Evolutionary conservation across 2,329 filamentous ascomycete species (phyloP), one percentile per base, ranked within the genome.

Genomic region (Aspergillus neoniger): DNA sequence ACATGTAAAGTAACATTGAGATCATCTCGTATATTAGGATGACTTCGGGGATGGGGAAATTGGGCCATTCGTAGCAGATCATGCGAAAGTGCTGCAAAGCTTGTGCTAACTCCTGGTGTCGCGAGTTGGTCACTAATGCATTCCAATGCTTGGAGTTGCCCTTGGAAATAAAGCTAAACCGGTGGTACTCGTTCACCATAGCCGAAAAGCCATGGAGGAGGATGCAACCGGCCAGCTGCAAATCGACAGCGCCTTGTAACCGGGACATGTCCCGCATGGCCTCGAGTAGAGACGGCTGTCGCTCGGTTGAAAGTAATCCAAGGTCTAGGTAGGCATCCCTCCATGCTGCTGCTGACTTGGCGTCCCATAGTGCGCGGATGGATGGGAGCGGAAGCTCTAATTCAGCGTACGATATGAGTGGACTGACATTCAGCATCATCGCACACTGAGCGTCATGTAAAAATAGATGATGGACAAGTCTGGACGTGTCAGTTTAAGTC

Each of bases 381-480:
- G 84, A 84, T 0, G 89, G 89, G 0, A 92, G 73, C 1, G 88
- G 87, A 2, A 91, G 76, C 4, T 85, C 85, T 52, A 91, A 76
- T 67, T 91, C 89, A 0, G 87, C 82, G 67, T 90, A 91, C 0
- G 88, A 89, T 64, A 91, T 85, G 19, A 86, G 77, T 0, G 88
- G 86, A 60, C 84, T 87, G 21, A 84, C 86, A 57, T 89, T 79
- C 4, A 89, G 80, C 1, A 86, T 85, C 77, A 91, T 88, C 2
- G 89, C 90, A 4, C 84, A 81, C 62, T 90, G 86, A 0, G 86
- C 81, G 67, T 91, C 89, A 59, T 87, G 82, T 5, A 88, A 74
- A 65, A 89, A 89, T 14, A 85, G 77, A 68, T 88, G 86, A 61
- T 89, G 87, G 3, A 85, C 84, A 2, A 92, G 82, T 43, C 70